These are phyloP conservation scores for Pneumocystis sp. DNA, from an alignment of 1,139 yeast species.

Conservation along the genomic window DNA sequence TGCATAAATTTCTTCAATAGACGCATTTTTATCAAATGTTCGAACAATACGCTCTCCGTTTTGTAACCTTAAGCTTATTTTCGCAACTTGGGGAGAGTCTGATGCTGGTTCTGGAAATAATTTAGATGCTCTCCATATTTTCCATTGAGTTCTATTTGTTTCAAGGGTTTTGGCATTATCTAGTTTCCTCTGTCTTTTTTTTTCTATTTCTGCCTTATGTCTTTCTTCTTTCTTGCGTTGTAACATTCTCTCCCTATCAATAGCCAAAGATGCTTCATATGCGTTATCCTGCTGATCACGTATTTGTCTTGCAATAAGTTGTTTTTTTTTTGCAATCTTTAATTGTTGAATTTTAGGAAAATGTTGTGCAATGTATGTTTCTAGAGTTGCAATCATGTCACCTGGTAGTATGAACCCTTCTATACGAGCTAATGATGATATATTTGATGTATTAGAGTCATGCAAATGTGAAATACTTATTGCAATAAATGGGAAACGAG, in stretches of 20 bases:
- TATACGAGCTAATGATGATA: slow-evolving; percentile 48
- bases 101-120: slow-evolving; percentile 26
- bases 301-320: slow-evolving; percentile 43
- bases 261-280: slow-evolving; percentile 51
- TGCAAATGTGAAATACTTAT: slow-evolving; percentile 37
- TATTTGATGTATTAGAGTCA: slow-evolving; percentile 24
- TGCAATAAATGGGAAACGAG: slow-evolving; percentile 70
- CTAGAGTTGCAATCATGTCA: slow-evolving; percentile 24
- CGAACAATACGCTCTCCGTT: slow-evolving; percentile 51
- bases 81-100: slow-evolving; percentile 15
- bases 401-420: slow-evolving; percentile 38
- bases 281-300: slow-evolving; percentile 67
- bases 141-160: slow-evolving; percentile 26
- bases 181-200: slow-evolving; percentile 18
- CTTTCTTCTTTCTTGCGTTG: slow-evolving; percentile 26
- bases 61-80: slow-evolving; percentile 39
- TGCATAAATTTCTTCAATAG: slow-evolving; percentile 47
- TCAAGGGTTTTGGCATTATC: slow-evolving; percentile 9
- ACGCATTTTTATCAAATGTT: slow-evolving; percentile 33
- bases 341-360: slow-evolving; percentile 23
- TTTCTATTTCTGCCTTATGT: slow-evolving; percentile 18
- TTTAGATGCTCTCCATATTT: slow-evolving; percentile 32
- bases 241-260: slow-evolving; percentile 34
- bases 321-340: slow-evolving; percentile 47
- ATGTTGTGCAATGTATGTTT: slow-evolving; percentile 15